phyloP scores from a whole-genome alignment of 208 protist species.

The Kentomonas sorsogonicus region DNA sequence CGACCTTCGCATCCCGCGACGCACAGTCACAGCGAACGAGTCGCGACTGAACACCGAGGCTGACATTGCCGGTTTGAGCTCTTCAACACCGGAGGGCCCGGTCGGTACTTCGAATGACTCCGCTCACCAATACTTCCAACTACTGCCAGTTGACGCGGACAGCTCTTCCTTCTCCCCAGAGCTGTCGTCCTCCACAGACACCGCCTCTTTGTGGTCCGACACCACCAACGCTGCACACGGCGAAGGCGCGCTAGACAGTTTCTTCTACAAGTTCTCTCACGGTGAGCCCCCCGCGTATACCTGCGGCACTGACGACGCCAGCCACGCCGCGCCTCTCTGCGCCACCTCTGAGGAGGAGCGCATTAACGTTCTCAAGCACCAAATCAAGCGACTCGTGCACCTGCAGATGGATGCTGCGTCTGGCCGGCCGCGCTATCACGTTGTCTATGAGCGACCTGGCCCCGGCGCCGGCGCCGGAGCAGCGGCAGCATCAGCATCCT shows the following conservation, averaged over 20 bases:
- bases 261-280: too few species aligned
- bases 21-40: too few species aligned
- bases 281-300: conserved; percentile 7
- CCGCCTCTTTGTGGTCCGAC: too few species aligned
- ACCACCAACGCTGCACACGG: too few species aligned
- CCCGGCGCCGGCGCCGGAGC: neutral
- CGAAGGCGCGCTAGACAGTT: too few species aligned
- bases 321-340: conserved; percentile 19
- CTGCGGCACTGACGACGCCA: conserved; percentile 12
- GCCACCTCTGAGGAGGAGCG: conserved; percentile 28
- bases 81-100: neutral
- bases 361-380: conserved; percentile 43
- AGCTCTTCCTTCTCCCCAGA: conserved; percentile 63
- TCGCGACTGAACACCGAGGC: too few species aligned
- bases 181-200: conserved; percentile 22
- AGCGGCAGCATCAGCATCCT: neutral
- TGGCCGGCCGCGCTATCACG: conserved; percentile 20
- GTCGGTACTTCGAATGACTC: too few species aligned
- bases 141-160: conserved; percentile 44
- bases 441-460: conserved; percentile 20
- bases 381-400: conserved; percentile 43
- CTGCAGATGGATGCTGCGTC: too few species aligned
- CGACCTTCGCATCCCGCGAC: conserved; percentile 3
- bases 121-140: too few species aligned
- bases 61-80: neutral